Conservation (phyloP, 805 yeast species). For the Candida xyloterini region DNA sequence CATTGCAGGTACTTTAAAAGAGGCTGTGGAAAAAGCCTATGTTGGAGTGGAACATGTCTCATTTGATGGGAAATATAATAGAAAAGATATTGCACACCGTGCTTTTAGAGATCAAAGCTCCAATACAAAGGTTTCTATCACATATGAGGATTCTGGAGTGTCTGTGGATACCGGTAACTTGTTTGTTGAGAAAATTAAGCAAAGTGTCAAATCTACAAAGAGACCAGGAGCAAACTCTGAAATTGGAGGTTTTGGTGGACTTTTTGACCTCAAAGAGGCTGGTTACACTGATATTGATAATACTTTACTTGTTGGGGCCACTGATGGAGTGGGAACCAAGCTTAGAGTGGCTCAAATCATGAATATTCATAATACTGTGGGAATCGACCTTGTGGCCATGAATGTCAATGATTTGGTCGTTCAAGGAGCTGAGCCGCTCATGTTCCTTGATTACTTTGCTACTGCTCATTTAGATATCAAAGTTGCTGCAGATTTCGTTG, state of each 20-base stretch:
- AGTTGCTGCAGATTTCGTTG: constrained; percentile 83
- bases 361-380: constrained; percentile 93
- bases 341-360: constrained; percentile 89
- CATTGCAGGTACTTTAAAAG: constrained; percentile 66
- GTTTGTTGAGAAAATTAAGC: constrained; percentile 86
- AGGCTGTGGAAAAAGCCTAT: constrained; percentile 84
- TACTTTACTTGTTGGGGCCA: constrained; percentile 90
- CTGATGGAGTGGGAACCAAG: constrained; percentile 99
- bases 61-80: constrained; percentile 74
- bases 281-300: constrained; percentile 75
- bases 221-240: constrained; percentile 97
- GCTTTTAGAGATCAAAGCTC: constrained; percentile 64
- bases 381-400: constrained; percentile 98
- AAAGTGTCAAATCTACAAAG: constrained; percentile 84
- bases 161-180: constrained; percentile 94
- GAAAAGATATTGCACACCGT: constrained; percentile 93
- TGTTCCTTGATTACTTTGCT: constrained; percentile 95
- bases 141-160: constrained; percentile 96
- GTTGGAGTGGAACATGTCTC: constrained; percentile 73
- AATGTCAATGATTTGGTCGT: constrained; percentile 96
- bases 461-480: constrained; percentile 84
- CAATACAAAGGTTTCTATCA: constrained; percentile 45
- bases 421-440: constrained; percentile 97
- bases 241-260: constrained; percentile 98
- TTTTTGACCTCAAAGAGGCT: constrained; percentile 84